These are phyloP conservation scores for Plasmodium gonderi DNA, from an alignment of 169 alveolate species.

Conservation along the genomic window DNA sequence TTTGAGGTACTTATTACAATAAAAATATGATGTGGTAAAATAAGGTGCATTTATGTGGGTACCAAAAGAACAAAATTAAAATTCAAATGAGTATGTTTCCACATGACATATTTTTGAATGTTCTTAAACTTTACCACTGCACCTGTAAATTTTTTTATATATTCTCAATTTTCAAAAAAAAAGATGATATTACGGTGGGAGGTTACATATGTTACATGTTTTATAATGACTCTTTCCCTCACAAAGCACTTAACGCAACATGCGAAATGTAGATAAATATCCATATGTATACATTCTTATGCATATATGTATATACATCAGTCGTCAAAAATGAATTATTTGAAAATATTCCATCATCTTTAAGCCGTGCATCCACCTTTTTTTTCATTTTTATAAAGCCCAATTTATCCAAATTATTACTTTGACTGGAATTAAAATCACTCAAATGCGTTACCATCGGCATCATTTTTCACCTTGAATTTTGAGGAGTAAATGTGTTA, in stretches of 20 bases:
- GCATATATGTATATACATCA: too few relatives aligned
- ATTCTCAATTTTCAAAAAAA: too few relatives aligned
- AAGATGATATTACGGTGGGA: not conserved
- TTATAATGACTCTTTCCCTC: not conserved
- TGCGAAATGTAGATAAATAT: not conserved
- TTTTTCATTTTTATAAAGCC: too few relatives aligned
- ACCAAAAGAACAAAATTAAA: not conserved
- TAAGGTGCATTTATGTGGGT: not conserved
- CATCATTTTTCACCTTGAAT: not conserved
- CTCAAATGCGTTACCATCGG: not conserved
- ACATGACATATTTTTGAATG: not conserved
- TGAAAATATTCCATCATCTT: not conserved
- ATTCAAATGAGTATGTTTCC: not conserved
- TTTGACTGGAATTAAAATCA: not conserved
- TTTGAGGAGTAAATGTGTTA: not conserved
- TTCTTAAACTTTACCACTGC: not conserved
- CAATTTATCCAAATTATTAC: not conserved
- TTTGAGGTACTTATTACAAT: not conserved
- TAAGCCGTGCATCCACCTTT: not conserved
- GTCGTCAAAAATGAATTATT: not conserved
- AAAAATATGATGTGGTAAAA: not conserved
- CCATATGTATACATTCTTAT: not conserved
- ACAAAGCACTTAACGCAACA: not conserved
- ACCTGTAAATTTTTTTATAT: not conserved
- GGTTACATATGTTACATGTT: not conserved